These are phyloP conservation scores for Purpureocillium lavendulum DNA, from an alignment of 2,329 filamentous ascomycete species.

Conservation along the genomic window DNA sequence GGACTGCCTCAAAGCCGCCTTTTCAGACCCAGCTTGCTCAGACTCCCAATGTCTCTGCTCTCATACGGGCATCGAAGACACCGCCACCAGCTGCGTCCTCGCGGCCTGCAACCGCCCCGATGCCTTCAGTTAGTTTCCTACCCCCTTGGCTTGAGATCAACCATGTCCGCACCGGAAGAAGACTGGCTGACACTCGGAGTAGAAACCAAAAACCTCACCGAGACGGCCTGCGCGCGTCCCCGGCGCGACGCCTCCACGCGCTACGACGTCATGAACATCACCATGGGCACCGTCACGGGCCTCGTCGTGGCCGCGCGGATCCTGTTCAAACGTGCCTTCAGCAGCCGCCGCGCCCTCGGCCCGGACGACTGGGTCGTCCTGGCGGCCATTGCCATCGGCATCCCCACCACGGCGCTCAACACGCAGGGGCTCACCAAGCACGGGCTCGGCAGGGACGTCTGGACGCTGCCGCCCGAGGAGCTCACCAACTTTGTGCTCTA, in stretches of 20 bases:
- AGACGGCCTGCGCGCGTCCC: neutral
- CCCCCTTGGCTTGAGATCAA: too few relatives aligned
- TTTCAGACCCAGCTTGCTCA: too few relatives aligned
- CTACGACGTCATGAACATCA: slow-evolving; percentile 1
- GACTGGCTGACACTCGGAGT: too few relatives aligned
- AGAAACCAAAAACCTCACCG: neutral
- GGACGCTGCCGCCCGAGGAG: slow-evolving; percentile 28
- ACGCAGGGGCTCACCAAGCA: slow-evolving; percentile 18
- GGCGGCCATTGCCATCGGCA: slow-evolving; percentile 15
- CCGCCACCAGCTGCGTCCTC: neutral
- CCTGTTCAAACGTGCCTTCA: slow-evolving; percentile 23
- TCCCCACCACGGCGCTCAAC: slow-evolving; percentile 19
- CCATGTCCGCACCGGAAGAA: too few relatives aligned
- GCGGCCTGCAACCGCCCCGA: neutral
- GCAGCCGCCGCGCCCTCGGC: slow-evolving; percentile 18
- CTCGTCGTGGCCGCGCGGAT: slow-evolving; percentile 28
- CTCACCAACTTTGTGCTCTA: slow-evolving; percentile 30
- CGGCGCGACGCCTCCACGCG: neutral
- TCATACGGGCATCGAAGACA: neutral
- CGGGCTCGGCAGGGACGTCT: slow-evolving; percentile 36
- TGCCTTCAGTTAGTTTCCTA: neutral
- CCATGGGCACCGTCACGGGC: neutral
- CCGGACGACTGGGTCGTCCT: slow-evolving; percentile 27
- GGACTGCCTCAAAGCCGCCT: too few relatives aligned
- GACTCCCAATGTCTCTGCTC: too few relatives aligned